These are phyloP conservation scores for Brasenia schreberi DNA, from an alignment of 164 flowering plant genomes.

Conservation along the genomic window DNA sequence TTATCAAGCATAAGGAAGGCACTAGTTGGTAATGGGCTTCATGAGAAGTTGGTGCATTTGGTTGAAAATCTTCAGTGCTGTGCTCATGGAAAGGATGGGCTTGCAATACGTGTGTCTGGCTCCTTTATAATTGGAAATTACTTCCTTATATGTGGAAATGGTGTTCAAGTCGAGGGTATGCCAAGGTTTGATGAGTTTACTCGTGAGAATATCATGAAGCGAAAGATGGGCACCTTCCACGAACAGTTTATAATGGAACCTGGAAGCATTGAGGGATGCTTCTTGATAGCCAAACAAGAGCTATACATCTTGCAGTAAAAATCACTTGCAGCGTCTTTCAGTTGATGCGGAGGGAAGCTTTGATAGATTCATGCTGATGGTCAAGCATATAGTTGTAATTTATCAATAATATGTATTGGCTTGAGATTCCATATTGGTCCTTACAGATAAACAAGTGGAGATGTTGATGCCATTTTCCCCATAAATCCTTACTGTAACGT, in stretches of 20 bases:
- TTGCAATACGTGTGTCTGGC: conserved; percentile 83
- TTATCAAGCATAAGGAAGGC: conserved; percentile 54
- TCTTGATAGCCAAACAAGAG: conserved; percentile 62
- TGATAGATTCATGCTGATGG: too few species aligned
- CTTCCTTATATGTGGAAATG: conserved; percentile 90
- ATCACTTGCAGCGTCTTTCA: too few species aligned
- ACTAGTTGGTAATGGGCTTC: conserved; percentile 82
- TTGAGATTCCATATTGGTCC: too few species aligned
- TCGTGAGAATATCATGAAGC: conserved; percentile 42
- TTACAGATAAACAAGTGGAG: too few species aligned
- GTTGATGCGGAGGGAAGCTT: too few species aligned
- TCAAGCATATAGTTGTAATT: too few species aligned
- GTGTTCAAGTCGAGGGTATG: conserved; percentile 78
- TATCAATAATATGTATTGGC: too few species aligned
- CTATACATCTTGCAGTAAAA: conserved; percentile 57
- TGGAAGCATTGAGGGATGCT: conserved; percentile 51
- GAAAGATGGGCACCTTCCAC: conserved; percentile 70
- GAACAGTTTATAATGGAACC: conserved; percentile 89
- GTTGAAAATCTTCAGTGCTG: conserved; percentile 94
- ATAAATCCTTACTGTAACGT: too few species aligned
- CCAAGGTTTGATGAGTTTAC: conserved; percentile 73
- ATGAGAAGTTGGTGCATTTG: conserved; percentile 84
- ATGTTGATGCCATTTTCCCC: too few species aligned
- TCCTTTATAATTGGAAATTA: conserved; percentile 79
- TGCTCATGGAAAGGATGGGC: conserved; percentile 67